Base-by-base conservation (phyloP, 2,329 filamentous ascomycete genomes). In the Basipetospora chlamydospora region DNA sequence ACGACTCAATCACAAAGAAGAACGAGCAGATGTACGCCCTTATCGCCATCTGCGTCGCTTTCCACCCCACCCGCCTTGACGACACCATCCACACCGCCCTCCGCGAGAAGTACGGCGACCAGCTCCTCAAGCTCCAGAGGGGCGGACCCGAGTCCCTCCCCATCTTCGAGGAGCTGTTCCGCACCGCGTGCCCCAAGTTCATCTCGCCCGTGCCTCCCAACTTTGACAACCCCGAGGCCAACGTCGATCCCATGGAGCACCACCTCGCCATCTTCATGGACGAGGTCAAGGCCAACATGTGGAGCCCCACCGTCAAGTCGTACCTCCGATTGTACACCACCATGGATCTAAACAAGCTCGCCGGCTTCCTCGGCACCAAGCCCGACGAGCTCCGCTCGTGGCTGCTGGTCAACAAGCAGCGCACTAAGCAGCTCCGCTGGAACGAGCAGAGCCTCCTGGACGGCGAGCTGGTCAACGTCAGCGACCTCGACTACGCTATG, bases 11-110 rank as follows among this genome's bases (percentile, higher is more conserved):
- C 62, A 87, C 84, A 53, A 98, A 98, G 81, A 96, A 96, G 78
- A 96, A 94, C 62, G 90, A 98, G 61, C 90, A 98, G 71, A 96
- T 98, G 88, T 95, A 95, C 60, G 90, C 90, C 26, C 75, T 98
- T 48, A 92, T 98, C 50, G 88, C 90, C 60, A 96, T 98, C 66
- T 98, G 90, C 62, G 87, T 96, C 40, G 87, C 90, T 46, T 93
- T 98, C 73, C 83, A 94, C 64, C 90, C 90, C 41, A 96, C 88
- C 39, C 78, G 90, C 49, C 77, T 98, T 51, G 90, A 98, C 58
- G 90, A 98, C 70, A 96, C 88, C 56, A 95, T 98, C 66, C 90
- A 98, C 77, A 92, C 85, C 43, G 86, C 88, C 44, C 77, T 98
- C 38, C 79, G 90, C 45, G 90, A 98, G 72, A 98, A 98, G 77